Base-by-base conservation (phyloP, 257 asterid species). In the Nicotiana attenuata region DNA sequence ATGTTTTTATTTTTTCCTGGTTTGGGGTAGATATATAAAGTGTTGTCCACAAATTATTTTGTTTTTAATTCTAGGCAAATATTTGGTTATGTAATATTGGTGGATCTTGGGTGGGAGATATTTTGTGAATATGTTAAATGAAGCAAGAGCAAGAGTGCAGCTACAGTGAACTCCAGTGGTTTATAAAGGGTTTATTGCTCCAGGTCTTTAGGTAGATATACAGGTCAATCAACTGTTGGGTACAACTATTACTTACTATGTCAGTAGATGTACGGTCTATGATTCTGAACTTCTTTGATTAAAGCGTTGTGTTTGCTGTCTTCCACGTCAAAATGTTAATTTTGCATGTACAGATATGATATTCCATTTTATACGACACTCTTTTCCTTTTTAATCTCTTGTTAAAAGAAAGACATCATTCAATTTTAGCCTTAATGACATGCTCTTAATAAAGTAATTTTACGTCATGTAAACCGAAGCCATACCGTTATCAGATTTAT, bases 51-150 rank as follows among this genome's bases (percentile, higher is more conserved):
- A 57, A 56, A 6, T 6, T n/a, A 57, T 59, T 59, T 8, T 69
- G 31, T 69, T n/a, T n/a, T 38, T 5, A 69, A 69, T 20, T 67
- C 22, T 41, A 41, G 5, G 52, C 52, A 69, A 19, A 10, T 19
- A 69, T 69, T 68, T 69, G 77, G 77, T 38, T 56, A 69, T 69
- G 77, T 69, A 47, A 69, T 69, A 38, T 31, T 41, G 77, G 13
- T 38, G 77, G 77, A 0, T 69, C 31, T 38, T 2, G 77, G 77
- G 33, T 41, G 5, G 28, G 76, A 26, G 76, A 8, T 33, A 52
- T 33, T 66, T 66, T 33, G 53, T 33, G 35, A 17, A 67, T 1
- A 41, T 67, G 76, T 20, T 33, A 33, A 67, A 31, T 33, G 28
- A 66, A 66, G 28, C 52, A 67, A 8, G 75, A 66, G 75, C 50